phyloP scores from a whole-genome alignment of 495 filamentous ascomycete genomes.

The Penicillium nucicola region DNA sequence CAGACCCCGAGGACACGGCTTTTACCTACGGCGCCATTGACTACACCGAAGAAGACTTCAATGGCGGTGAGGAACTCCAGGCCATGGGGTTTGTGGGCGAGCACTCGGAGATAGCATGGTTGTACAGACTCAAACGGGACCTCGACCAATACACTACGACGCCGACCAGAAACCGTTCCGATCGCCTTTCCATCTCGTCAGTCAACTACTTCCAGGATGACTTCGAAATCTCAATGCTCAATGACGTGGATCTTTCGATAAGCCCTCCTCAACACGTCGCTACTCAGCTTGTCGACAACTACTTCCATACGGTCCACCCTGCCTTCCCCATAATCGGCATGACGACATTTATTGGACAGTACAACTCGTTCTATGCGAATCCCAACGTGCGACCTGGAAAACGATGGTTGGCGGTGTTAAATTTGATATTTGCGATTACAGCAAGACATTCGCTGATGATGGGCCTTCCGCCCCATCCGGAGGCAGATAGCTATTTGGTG shows the following conservation, averaged over 20 bases:
- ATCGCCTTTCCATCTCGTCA: no score
- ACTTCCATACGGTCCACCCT: slow-evolving; percentile 53
- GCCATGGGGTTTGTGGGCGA: slow-evolving; percentile 61
- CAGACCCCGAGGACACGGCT: no score
- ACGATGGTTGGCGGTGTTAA: slow-evolving; percentile 56
- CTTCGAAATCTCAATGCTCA: no score
- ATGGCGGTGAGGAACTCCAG: slow-evolving; percentile 46
- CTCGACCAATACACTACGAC: slow-evolving; percentile 33
- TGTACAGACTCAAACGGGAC: slow-evolving; percentile 45
- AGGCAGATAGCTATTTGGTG: no score
- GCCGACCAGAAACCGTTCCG: no score
- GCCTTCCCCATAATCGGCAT: slow-evolving; percentile 55
- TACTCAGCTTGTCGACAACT: slow-evolving; percentile 50
- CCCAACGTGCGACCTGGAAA: slow-evolving; percentile 26
- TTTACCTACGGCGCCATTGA: slow-evolving; percentile 25
- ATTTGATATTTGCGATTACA: slow-evolving; percentile 61
- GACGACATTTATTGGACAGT: slow-evolving; percentile 31
- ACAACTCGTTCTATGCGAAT: slow-evolving; percentile 26
- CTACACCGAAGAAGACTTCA: slow-evolving; percentile 56
- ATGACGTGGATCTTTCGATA: no score
- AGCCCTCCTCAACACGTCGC: no score
- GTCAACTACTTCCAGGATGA: slow-evolving; percentile 61
- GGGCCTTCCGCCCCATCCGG: no score
- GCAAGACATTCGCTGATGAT: no score
- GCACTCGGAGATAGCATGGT: slow-evolving; percentile 60